These are phyloP conservation scores for Fusarium abutilonis DNA, from an alignment of 2,329 filamentous ascomycete genomes.

Conservation along the genomic window DNA sequence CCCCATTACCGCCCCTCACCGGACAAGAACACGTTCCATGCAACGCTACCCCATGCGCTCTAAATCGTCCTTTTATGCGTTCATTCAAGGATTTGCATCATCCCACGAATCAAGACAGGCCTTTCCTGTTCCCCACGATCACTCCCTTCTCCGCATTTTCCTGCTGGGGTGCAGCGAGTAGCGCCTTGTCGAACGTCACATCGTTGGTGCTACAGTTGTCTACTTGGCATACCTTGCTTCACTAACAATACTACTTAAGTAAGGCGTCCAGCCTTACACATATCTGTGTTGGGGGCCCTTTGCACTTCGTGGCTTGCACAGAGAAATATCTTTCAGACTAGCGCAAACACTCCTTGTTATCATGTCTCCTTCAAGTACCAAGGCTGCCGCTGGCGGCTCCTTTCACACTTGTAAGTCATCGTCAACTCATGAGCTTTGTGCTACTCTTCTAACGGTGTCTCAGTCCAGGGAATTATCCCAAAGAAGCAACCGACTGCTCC, in stretches of 20 bases:
- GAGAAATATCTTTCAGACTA: constrained; percentile 25
- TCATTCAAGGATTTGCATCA: constrained; percentile 33
- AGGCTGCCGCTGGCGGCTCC: constrained; percentile 56
- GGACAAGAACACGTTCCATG: constrained; percentile 18
- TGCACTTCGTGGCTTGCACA: constrained; percentile 28
- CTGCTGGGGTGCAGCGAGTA: constrained; percentile 23
- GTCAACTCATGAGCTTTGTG: not conserved
- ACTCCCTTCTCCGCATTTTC: constrained; percentile 38
- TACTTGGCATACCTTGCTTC: constrained; percentile 28
- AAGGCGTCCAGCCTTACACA: constrained; percentile 30
- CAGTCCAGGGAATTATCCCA: constrained; percentile 64
- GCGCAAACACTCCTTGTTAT: constrained; percentile 25
- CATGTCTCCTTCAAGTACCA: constrained; percentile 56
- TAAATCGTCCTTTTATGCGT: constrained; percentile 34
- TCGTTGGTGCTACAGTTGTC: constrained; percentile 12
- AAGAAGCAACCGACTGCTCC: constrained; percentile 56
- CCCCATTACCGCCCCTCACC: constrained; percentile 30
- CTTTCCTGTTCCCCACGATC: constrained; percentile 35
- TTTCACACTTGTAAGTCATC: constrained; percentile 43
- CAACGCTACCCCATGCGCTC: constrained; percentile 32
- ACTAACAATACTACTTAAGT: constrained; percentile 37
- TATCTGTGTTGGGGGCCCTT: constrained; percentile 29
- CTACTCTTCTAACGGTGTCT: constrained; percentile 16
- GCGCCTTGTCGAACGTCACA: constrained; percentile 23
- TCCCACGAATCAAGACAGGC: constrained; percentile 34